Percentiles rank a stretch among this genome's conserved stretches.
phyloP scores from a whole-genome alignment of 805 yeast species.

The Peterozyma toletana region DNA sequence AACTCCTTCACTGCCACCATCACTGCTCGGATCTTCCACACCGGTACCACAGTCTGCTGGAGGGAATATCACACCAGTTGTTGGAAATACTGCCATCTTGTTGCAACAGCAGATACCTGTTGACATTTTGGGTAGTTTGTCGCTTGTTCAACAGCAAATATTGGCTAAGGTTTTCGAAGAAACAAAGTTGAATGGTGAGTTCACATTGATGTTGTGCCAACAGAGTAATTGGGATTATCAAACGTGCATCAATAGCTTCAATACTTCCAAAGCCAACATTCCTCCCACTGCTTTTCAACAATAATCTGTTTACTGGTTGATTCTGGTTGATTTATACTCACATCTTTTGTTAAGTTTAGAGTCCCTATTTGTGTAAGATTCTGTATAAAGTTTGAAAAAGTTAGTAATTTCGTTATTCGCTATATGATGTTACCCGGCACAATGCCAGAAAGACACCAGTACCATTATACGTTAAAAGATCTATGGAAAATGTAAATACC shows the following conservation, averaged over 20 bases:
- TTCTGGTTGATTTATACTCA: no score
- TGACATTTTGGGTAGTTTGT: conserved; percentile 44
- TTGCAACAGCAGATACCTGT: conserved; percentile 40
- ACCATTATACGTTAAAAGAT: no score
- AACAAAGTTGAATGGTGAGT: conserved; percentile 73
- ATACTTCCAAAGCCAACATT: conserved; percentile 45
- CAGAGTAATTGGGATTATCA: conserved; percentile 83
- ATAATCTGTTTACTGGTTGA: neutral
- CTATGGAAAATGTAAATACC: no score
- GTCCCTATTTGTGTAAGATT: no score
- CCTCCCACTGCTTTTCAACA: conserved; percentile 48
- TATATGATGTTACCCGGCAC: no score
- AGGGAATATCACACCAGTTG: conserved; percentile 8
- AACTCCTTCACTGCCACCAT: conserved; percentile 11
- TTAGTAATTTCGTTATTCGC: no score
- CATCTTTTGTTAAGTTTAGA: no score
- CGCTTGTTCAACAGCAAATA: conserved; percentile 52
- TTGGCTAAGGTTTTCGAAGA: conserved; percentile 59
- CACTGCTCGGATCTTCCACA: conserved; percentile 13
- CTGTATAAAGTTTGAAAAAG: no score
- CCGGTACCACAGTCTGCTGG: conserved; percentile 12
- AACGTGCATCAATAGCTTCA: conserved; percentile 62
- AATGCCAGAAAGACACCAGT: no score
- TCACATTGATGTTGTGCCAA: conserved; percentile 74
- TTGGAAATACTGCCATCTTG: conserved; percentile 7